Base-by-base conservation (phyloP, 805 yeast genomes). In the Myxozyma kluyveri region DNA sequence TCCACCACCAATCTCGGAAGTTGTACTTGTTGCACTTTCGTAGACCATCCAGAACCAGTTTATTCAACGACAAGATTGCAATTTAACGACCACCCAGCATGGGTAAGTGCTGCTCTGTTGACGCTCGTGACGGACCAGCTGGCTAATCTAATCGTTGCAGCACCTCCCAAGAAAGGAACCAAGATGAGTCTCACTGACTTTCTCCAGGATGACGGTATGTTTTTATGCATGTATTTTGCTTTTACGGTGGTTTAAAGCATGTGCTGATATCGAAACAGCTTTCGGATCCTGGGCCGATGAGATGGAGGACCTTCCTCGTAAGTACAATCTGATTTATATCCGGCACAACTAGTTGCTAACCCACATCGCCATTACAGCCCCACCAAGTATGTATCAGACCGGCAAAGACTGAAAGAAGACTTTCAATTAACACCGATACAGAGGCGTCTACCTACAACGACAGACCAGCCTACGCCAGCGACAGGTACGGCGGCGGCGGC, bases 221-320 rank as follows among this genome's bases (percentile, higher is more conserved):
- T 4, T 19, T 17, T 14, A 12, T 17, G 14, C n/a, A n/a, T n/a
- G 33, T 29, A 14, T 9, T 9, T 9, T 14, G 33, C 14, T 9
- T 9, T 29, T 9, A 29, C 33, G 33, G 14, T 9, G 14, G 33
- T 9, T 9, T 29, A 14, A 9, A 14, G 14, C 33, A 9, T 9
- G 14, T 14, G 33, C 33, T 29, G 33, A 29, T 9, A 9, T 29
- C 4, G 14, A 5, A 7, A 4, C 19, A 49, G 62, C 46, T 32
- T 54, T 40, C 32, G 58, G 53, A 10, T 52, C 56, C 18, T 59
- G 62, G 62, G 62, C 59, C 23, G 62, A 59, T 29, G 62, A 59
- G 17, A 43, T 57, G 54, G 60, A 58, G 17, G 62, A 58, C 31
- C 37, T 59, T 32, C 37, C 49, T 42, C 44, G 56, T 52, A 50